These are phyloP conservation scores for Solanum microdontum DNA, from an alignment of 257 asterid species.

Conservation along the genomic window DNA sequence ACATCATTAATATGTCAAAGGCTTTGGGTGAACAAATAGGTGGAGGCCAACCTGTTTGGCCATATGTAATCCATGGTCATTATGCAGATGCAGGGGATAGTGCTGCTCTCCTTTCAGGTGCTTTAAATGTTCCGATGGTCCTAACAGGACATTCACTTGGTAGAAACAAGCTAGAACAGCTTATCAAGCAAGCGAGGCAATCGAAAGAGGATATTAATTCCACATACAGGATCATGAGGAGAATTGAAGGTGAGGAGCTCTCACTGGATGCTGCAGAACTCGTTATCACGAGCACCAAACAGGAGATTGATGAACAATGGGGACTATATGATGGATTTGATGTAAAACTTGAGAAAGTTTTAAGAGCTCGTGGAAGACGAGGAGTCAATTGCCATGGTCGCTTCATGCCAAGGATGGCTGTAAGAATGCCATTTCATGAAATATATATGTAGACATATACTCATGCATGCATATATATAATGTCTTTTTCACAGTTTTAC, in stretches of 20 bases:
- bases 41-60: slow-evolving; percentile 69
- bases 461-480: neutral
- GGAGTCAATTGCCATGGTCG: slow-evolving; percentile 79
- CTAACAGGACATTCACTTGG: slow-evolving; percentile 80
- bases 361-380: slow-evolving; percentile 70
- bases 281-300: slow-evolving; percentile 73
- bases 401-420: slow-evolving; percentile 89
- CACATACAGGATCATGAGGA: slow-evolving; percentile 68
- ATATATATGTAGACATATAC: neutral
- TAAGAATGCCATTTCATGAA: slow-evolving; percentile 11
- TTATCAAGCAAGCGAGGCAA: slow-evolving; percentile 68
- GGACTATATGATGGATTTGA: slow-evolving; percentile 84
- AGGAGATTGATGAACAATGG: slow-evolving; percentile 90
- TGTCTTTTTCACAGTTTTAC: neutral
- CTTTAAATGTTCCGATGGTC: slow-evolving; percentile 82
- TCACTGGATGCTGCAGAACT: slow-evolving; percentile 76
- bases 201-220: slow-evolving; percentile 81
- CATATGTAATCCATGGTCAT: slow-evolving; percentile 75
- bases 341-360: slow-evolving; percentile 62
- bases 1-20: slow-evolving; percentile 68
- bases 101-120: slow-evolving; percentile 80
- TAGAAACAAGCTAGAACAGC: slow-evolving; percentile 79
- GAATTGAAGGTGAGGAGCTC: slow-evolving; percentile 80
- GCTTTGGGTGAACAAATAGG: slow-evolving; percentile 72
- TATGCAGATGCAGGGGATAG: slow-evolving; percentile 91